Conservation (phyloP, 2,329 filamentous ascomycete genomes). For the Didymella segeticola region DNA sequence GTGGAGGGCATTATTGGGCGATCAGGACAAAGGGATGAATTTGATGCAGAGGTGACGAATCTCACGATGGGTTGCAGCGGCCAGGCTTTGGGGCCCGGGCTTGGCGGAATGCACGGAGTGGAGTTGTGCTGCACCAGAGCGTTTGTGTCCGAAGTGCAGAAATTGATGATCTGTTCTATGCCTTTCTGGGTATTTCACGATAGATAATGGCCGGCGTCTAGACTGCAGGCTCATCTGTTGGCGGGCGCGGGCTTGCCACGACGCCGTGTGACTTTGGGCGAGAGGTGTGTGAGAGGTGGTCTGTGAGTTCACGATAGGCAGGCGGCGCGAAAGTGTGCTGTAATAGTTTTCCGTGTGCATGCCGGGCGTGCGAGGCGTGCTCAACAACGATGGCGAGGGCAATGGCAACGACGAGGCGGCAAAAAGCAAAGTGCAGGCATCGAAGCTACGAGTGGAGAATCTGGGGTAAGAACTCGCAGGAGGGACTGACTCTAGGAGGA, state of each 20-base stretch:
- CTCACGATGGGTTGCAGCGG: slow-evolving; percentile 13
- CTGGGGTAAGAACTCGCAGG: slow-evolving; percentile 13
- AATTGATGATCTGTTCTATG: slow-evolving; percentile 34
- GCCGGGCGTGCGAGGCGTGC: background rate
- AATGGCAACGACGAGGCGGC: background rate
- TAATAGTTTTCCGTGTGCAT: slow-evolving; percentile 8
- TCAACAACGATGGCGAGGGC: slow-evolving; percentile 9
- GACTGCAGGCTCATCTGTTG: slow-evolving; percentile 29
- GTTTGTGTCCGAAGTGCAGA: slow-evolving; percentile 30
- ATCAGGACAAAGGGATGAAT: slow-evolving; percentile 28
- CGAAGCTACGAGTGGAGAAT: slow-evolving; percentile 4
- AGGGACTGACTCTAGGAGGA: too few relatives aligned
- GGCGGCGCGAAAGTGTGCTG: slow-evolving; percentile 3
- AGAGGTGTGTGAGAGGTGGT: slow-evolving; percentile 14
- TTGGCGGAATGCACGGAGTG: slow-evolving; percentile 30
- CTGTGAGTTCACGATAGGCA: slow-evolving; percentile 14
- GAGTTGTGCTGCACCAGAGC: slow-evolving; percentile 29
- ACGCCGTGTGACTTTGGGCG: slow-evolving; percentile 15
- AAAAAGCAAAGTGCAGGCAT: slow-evolving; percentile 6
- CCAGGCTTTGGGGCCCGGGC: slow-evolving; percentile 10
- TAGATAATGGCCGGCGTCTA: slow-evolving; percentile 34
- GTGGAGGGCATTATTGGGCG: slow-evolving; percentile 43
- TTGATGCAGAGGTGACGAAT: slow-evolving; percentile 15
- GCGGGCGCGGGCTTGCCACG: slow-evolving; percentile 10
- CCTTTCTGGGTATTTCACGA: slow-evolving; percentile 45